A percentile compares a stretch with the other conserved stretches of the same genome.
phyloP scores from a whole-genome alignment of 768 basidiomycete genomes.

The Phylloporus sp. region DNA sequence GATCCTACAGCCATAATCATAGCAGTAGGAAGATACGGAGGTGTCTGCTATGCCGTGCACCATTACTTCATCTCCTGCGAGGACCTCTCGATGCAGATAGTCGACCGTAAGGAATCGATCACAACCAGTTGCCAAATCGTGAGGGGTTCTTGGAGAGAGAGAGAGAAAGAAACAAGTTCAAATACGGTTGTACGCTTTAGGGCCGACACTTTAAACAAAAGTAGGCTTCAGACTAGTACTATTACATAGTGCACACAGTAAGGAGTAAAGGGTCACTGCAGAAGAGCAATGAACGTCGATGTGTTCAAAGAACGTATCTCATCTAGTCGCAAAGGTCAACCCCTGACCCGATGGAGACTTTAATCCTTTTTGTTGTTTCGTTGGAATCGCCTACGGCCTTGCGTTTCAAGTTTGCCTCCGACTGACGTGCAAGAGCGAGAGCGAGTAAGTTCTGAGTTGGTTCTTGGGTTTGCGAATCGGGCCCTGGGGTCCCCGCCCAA shows the following conservation, averaged over 20 bases:
- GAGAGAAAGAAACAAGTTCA: not conserved
- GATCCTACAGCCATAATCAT: constrained; percentile 61
- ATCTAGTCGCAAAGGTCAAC: constrained; percentile 72
- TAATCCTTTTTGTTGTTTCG: constrained; percentile 51
- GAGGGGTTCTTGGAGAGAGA: constrained; percentile 34
- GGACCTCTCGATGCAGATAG: constrained; percentile 50
- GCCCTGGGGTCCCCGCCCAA: constrained; percentile 1
- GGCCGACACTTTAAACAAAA: constrained; percentile 29
- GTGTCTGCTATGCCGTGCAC: constrained; percentile 84
- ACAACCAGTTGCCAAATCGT: constrained; percentile 44
- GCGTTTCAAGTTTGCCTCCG: constrained; percentile 33
- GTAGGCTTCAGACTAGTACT: no score
- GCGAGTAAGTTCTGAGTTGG: constrained; percentile 32
- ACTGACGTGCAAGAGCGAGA: constrained; percentile 10
- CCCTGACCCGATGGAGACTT: constrained; percentile 64
- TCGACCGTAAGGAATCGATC: constrained; percentile 35
- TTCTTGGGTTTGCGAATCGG: constrained; percentile 40
- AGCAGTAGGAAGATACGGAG: constrained; percentile 82
- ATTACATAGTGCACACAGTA: no score
- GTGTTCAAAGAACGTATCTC: not conserved
- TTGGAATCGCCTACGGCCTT: constrained; percentile 21
- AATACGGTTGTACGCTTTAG: constrained; percentile 29
- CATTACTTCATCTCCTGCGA: constrained; percentile 91
- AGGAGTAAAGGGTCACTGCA: not conserved
- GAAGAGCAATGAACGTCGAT: not conserved